Conservation (phyloP, 2,329 filamentous ascomycete species). For the Dactylellina cionopaga region DNA sequence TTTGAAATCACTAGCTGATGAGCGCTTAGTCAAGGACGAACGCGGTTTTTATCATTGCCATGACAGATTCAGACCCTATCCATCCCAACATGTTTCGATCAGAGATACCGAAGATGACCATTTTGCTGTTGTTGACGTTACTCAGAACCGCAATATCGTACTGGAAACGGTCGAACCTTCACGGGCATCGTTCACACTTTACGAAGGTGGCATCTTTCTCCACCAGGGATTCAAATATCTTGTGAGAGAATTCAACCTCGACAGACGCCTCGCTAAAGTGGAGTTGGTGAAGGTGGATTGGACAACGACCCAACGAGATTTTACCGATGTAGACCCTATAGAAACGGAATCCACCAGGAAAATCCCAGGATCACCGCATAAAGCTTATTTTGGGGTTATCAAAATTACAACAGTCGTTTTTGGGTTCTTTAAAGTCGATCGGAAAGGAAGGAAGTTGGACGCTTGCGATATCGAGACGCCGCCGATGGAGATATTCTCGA, state of each 20-base stretch:
- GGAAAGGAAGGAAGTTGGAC: conserved; percentile 80
- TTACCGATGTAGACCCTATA: conserved; percentile 90
- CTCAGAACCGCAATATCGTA: conserved; percentile 81
- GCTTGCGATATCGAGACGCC: conserved; percentile 93
- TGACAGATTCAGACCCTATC: conserved; percentile 81
- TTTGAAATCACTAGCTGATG: conserved; percentile 68
- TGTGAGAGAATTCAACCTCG: conserved; percentile 82
- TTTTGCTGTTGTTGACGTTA: conserved; percentile 91
- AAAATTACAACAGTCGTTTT: conserved; percentile 89
- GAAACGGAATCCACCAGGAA: conserved; percentile 87
- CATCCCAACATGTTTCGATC: conserved; percentile 77
- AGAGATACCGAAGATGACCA: conserved; percentile 87
- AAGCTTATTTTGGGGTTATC: conserved; percentile 85
- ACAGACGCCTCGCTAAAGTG: conserved; percentile 83
- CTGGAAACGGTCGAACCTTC: conserved; percentile 96
- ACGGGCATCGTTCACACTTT: conserved; percentile 93
- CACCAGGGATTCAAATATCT: conserved; percentile 95
- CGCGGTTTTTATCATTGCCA: conserved; percentile 90
- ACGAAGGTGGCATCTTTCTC: conserved; percentile 95
- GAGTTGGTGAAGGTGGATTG: conserved; percentile 91
- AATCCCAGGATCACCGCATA: conserved; percentile 65
- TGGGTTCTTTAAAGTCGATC: conserved; percentile 97
- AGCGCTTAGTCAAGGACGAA: conserved; percentile 77
- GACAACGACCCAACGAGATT: conserved; percentile 93
- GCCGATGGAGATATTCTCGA: conserved; percentile 82